Percentiles rank a stretch among this genome's conserved stretches.
Conservation (phyloP, 2,329 filamentous ascomycete species). For the Hymenoscyphus occultus region DNA sequence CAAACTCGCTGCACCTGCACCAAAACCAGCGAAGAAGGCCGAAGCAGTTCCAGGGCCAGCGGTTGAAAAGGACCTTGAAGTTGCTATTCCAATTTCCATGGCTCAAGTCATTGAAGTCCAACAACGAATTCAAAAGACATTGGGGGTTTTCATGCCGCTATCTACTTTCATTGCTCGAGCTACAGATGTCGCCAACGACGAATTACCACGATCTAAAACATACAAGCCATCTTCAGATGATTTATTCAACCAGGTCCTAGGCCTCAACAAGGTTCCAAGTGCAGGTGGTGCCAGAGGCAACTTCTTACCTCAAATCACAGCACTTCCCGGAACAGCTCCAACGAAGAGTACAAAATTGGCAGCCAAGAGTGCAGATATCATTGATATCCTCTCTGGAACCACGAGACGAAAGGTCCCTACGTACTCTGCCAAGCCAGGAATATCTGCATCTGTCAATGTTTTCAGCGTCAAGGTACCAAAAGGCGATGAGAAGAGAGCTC, state of each 20-base stretch:
- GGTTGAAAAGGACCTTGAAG: slow-evolving; percentile 48
- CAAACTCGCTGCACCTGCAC: slow-evolving; percentile 61
- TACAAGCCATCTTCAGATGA: slow-evolving; percentile 71
- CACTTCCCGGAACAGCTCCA: slow-evolving; percentile 48
- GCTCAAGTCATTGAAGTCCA: slow-evolving; percentile 76
- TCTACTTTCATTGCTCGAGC: slow-evolving; percentile 85
- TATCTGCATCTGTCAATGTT: slow-evolving; percentile 63
- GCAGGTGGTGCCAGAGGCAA: slow-evolving; percentile 55
- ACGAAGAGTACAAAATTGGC: slow-evolving; percentile 36
- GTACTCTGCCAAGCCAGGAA: slow-evolving; percentile 39
- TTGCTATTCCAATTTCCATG: slow-evolving; percentile 76
- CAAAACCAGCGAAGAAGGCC: slow-evolving; percentile 41
- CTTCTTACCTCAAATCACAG: slow-evolving; percentile 70
- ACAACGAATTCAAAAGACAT: slow-evolving; percentile 70
- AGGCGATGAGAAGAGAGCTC: slow-evolving; percentile 77
- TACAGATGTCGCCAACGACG: slow-evolving; percentile 81
- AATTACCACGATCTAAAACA: slow-evolving; percentile 66
- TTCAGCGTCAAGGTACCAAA: slow-evolving; percentile 79
- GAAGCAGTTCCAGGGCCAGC: slow-evolving; percentile 42
- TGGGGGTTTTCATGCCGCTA: slow-evolving; percentile 79
- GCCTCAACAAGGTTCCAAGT: slow-evolving; percentile 53
- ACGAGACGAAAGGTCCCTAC: slow-evolving; percentile 26
- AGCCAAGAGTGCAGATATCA: slow-evolving; percentile 66
- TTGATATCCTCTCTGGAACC: slow-evolving; percentile 70
- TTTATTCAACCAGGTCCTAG: slow-evolving; percentile 86